A percentile compares a stretch with the other conserved stretches of the same genome.
Conservation (phyloP, 805 yeast species). For the Saccharomyces kudriavzevii region DNA sequence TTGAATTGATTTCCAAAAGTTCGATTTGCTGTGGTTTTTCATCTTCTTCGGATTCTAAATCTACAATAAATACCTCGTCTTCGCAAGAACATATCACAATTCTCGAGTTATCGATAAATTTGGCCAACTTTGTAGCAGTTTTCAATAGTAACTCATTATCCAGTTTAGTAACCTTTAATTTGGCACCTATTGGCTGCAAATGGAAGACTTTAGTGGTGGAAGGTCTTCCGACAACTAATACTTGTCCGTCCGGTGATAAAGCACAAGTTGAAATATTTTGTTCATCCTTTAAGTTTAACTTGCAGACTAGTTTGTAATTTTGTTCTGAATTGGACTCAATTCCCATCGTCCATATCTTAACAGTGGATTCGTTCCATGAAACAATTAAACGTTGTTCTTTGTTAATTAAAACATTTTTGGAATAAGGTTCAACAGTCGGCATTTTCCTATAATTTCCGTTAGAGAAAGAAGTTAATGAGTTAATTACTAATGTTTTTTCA, state of each 20-base stretch:
- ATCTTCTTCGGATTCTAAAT: constrained; percentile 34
- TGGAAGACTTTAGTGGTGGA: constrained; percentile 61
- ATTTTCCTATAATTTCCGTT: constrained; percentile 67
- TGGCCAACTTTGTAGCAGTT: constrained; percentile 49
- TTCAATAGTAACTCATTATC: constrained; percentile 32
- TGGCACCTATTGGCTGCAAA: constrained; percentile 36
- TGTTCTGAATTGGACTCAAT: constrained; percentile 23
- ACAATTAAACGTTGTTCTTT: constrained; percentile 44
- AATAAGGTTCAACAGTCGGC: constrained; percentile 49
- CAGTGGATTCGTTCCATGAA: constrained; percentile 74
- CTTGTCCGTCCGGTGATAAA: constrained; percentile 55
- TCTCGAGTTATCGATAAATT: constrained; percentile 40
- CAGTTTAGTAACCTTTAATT: constrained; percentile 45
- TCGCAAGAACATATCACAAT: constrained; percentile 49
- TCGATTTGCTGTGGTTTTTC: constrained; percentile 34
- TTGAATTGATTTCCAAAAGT: constrained; percentile 32
- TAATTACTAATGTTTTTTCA: constrained; percentile 57
- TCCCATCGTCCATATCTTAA: constrained; percentile 70
- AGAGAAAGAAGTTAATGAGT: constrained; percentile 55
- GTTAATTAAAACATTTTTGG: constrained; percentile 44
- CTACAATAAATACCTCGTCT: constrained; percentile 48
- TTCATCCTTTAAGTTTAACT: constrained; percentile 60
- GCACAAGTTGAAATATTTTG: constrained; percentile 69
- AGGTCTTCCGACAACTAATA: constrained; percentile 65
- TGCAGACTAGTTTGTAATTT: constrained; percentile 48